Percentiles rank a stretch among this genome's conserved stretches.
Conservation (phyloP, 352 stramenopile genomes). For the Blastocystis sp. region DNA sequence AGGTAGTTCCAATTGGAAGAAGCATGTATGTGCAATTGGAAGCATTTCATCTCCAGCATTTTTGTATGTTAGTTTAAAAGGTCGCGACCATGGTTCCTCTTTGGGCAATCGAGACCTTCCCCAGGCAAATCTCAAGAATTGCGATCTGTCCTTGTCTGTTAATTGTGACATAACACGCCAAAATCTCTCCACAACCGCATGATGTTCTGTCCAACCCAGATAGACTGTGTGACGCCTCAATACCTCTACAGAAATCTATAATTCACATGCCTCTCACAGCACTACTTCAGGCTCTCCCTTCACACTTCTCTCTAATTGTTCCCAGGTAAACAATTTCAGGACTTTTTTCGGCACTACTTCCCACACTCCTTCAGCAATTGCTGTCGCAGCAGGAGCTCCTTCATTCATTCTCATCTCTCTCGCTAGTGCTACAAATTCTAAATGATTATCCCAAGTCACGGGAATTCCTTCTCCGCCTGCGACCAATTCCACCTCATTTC, state of each 20-base stretch:
- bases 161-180: slow-evolving; percentile 73
- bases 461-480: slow-evolving; percentile 53
- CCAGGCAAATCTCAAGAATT: slow-evolving; percentile 84
- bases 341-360: slow-evolving; percentile 71
- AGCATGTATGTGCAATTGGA: slow-evolving; percentile 85
- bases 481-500: slow-evolving; percentile 70
- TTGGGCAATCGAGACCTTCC: slow-evolving; percentile 80
- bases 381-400: slow-evolving; percentile 70
- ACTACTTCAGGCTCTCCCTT: slow-evolving; percentile 73
- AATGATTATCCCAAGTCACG: slow-evolving; percentile 72
- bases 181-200: slow-evolving; percentile 74
- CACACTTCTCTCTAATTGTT: slow-evolving; percentile 74
- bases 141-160: slow-evolving; percentile 72
- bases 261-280: not conserved
- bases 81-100: slow-evolving; percentile 79
- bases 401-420: slow-evolving; percentile 72
- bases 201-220: slow-evolving; percentile 69
- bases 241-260: slow-evolving; percentile 71
- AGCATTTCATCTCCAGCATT: slow-evolving; percentile 77
- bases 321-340: slow-evolving; percentile 74
- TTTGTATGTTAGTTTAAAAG: slow-evolving; percentile 82
- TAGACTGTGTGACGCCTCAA: slow-evolving; percentile 76
- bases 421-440: slow-evolving; percentile 71
- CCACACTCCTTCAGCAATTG: slow-evolving; percentile 70
- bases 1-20: slow-evolving; percentile 84